Percentiles rank a stretch among this genome's conserved stretches.
Conservation (phyloP, 495 filamentous ascomycete species). For the Trichocladium antarcticum region DNA sequence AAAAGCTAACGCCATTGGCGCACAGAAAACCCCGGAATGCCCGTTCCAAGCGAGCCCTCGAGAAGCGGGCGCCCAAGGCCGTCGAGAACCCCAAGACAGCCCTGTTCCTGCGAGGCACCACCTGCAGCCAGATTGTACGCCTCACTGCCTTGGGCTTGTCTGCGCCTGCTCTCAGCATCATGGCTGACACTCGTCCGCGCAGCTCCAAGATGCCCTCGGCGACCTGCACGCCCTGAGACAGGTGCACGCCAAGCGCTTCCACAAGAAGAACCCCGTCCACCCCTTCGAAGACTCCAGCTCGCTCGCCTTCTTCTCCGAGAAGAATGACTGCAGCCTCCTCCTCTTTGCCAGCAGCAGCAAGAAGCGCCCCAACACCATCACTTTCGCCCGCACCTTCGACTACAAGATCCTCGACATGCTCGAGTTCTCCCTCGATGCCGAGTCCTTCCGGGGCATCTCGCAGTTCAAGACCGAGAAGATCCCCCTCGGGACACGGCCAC, state of each 20-base stretch:
- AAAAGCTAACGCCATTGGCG: background rate
- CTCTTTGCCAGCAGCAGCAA: slow-evolving; percentile 76
- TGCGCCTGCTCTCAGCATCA: too few species aligned
- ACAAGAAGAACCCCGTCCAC: slow-evolving; percentile 82
- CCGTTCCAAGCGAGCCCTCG: slow-evolving; percentile 84
- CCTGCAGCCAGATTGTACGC: slow-evolving; percentile 57
- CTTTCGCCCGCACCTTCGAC: slow-evolving; percentile 69
- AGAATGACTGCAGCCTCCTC: slow-evolving; percentile 70
- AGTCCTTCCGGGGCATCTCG: slow-evolving; percentile 50
- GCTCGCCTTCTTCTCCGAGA: slow-evolving; percentile 85
- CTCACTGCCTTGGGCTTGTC: background rate
- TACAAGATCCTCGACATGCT: slow-evolving; percentile 86
- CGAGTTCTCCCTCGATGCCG: slow-evolving; percentile 67
- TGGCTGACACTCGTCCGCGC: background rate
- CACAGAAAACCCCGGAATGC: slow-evolving; percentile 81
- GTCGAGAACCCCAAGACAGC: slow-evolving; percentile 79
- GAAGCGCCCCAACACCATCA: slow-evolving; percentile 85
- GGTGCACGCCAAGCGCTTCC: slow-evolving; percentile 72
- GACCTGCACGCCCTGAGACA: slow-evolving; percentile 75
- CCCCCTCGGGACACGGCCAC: slow-evolving; percentile 70
- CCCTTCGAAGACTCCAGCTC: slow-evolving; percentile 84
- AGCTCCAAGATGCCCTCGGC: slow-evolving; percentile 58
- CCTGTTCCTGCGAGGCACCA: slow-evolving; percentile 75
- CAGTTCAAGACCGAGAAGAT: slow-evolving; percentile 79
- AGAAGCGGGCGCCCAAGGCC: slow-evolving; percentile 78